Conservation (phyloP, 2,329 filamentous ascomycete species). For the Ophiostoma perfectum region DNA sequence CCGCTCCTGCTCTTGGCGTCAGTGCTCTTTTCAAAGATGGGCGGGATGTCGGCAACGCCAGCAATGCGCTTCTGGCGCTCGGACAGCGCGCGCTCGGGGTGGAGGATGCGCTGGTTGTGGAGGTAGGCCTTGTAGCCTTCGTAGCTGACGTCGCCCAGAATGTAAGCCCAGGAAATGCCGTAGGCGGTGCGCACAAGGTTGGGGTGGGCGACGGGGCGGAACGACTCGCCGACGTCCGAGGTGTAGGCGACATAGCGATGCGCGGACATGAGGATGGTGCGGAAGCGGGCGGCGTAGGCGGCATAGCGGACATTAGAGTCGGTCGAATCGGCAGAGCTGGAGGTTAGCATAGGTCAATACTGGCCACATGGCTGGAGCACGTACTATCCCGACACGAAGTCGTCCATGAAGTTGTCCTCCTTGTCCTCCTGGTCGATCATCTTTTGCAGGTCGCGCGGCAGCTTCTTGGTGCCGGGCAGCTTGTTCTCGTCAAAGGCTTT, state of each 20-base stretch:
- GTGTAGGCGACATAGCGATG: slow-evolving; percentile 98
- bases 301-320: slow-evolving; percentile 85
- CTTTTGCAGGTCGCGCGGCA: slow-evolving; percentile 51
- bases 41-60: slow-evolving; percentile 33
- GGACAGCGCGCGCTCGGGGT: slow-evolving; percentile 59
- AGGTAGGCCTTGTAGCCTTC: slow-evolving; percentile 95
- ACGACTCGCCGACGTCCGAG: slow-evolving; percentile 92
- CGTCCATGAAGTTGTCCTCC: slow-evolving; percentile 70
- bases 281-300: slow-evolving; percentile 78
- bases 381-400: slow-evolving; percentile 73
- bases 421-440: slow-evolving; percentile 53
- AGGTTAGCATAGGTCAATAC: background rate
- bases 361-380: slow-evolving; percentile 34
- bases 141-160: slow-evolving; percentile 82
- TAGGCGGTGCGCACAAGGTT: slow-evolving; percentile 77
- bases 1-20: background rate
- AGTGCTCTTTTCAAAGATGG: slow-evolving; percentile 14
- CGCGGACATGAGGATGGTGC: slow-evolving; percentile 81
- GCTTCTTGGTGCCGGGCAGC: slow-evolving; percentile 46
- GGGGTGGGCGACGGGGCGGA: slow-evolving; percentile 86
- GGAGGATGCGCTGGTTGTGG: slow-evolving; percentile 70
- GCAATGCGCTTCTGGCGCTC: slow-evolving; percentile 45
- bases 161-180: slow-evolving; percentile 85
- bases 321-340: slow-evolving; percentile 71
- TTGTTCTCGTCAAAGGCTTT: slow-evolving; percentile 40